A percentile compares a stretch with the other conserved stretches of the same genome.
These are phyloP conservation scores for Stephania cephalantha DNA, from an alignment of 164 flowering plant species.

Conservation along the genomic window DNA sequence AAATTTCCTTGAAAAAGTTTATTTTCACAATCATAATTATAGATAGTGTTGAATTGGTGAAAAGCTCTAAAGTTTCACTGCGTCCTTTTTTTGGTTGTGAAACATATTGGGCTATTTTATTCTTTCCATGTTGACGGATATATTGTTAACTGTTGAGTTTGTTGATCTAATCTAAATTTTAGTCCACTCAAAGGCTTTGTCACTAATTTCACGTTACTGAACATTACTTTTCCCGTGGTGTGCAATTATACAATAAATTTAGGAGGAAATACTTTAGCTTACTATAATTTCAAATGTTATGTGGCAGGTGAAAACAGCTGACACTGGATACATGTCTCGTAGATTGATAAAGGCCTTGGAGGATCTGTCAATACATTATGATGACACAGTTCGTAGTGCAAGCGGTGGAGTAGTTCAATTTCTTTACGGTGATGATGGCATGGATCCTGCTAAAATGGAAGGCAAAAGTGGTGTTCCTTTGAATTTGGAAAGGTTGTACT, in stretches of 20 bases:
- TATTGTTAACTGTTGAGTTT: no score
- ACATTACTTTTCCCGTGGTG: no score
- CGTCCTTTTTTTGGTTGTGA: not conserved
- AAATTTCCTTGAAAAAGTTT: no score
- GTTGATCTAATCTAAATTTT: not conserved
- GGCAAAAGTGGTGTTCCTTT: slow-evolving; percentile 65
- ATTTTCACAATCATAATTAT: no score
- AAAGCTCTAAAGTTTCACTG: not conserved
- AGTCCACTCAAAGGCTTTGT: not conserved
- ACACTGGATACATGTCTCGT: slow-evolving; percentile 98
- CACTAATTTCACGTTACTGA: not conserved
- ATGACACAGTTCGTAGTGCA: slow-evolving; percentile 76
- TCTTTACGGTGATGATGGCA: slow-evolving; percentile 93
- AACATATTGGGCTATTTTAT: not conserved
- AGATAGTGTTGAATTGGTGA: no score
- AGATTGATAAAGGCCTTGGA: slow-evolving; percentile 87
- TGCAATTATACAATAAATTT: not conserved
- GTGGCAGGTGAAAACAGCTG: slow-evolving; percentile 96
- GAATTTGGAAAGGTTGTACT: slow-evolving; percentile 63
- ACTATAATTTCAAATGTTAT: not conserved
- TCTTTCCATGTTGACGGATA: not conserved
- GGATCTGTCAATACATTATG: slow-evolving; percentile 76
- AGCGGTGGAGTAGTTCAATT: slow-evolving; percentile 76
- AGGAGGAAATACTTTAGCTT: not conserved
- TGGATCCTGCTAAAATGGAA: slow-evolving; percentile 97